Percentiles rank a stretch among this genome's conserved stretches.
Conservation (phyloP, 73 alveolate species). For the Paramecium caudatum region DNA sequence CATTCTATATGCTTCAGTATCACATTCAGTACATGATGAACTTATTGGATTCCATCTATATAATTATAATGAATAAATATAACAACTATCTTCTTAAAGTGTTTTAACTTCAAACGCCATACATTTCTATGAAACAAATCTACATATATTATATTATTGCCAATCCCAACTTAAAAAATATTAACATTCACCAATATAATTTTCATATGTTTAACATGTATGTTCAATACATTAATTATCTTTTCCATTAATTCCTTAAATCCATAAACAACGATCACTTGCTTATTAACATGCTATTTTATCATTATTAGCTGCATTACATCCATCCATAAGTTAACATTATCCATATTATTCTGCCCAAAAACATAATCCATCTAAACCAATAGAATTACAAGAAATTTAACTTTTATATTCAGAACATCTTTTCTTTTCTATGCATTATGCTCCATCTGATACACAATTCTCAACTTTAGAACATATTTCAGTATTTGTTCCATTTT, state of each 20-base stretch:
- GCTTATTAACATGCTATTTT: constrained; percentile 46
- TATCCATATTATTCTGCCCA: not conserved
- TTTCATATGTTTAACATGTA: constrained; percentile 16
- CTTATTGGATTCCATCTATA: constrained; percentile 39
- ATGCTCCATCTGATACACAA: constrained; percentile 8
- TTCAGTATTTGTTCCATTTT: no score
- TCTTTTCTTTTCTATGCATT: not conserved
- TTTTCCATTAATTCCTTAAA: not conserved
- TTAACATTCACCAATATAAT: constrained; percentile 6
- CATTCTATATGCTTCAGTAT: no score
- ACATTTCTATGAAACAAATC: constrained; percentile 19
- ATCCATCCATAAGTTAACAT: constrained; percentile 35
- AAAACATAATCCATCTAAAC: constrained; percentile 22
- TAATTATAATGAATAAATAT: not conserved
- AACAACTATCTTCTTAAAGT: not conserved
- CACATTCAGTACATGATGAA: constrained; percentile 52
- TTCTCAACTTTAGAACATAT: not conserved
- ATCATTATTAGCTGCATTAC: constrained; percentile 25
- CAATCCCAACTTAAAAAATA: constrained; percentile 39
- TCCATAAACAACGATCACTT: constrained; percentile 17
- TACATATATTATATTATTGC: constrained; percentile 14
- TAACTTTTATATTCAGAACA: constrained; percentile 30
- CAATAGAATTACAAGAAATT: constrained; percentile 30
- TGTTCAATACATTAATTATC: not conserved
- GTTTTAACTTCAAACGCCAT: not conserved